Base-by-base conservation (phyloP, 2,329 filamentous ascomycete species). In the Fusarium oligoseptatum region DNA sequence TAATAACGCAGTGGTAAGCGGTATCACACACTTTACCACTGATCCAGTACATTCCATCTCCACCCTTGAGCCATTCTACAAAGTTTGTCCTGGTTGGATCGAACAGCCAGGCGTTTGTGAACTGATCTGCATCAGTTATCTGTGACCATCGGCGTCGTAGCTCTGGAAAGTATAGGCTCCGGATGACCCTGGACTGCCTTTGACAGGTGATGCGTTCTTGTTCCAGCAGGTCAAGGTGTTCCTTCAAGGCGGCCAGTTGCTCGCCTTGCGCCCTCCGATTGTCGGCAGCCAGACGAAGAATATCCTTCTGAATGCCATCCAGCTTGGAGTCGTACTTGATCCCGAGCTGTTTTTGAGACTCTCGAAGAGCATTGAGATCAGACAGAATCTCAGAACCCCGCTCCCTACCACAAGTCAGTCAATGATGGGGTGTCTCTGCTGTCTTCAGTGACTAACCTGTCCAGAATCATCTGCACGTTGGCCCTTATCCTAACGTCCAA, bases 21-120 rank as follows among this genome's bases (percentile, higher is more conserved):
- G 12, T 12, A 17, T 27, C 17, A 55, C 50, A 7, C 17, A 56
- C 52, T n/a, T 34, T 34, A 12, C 52, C 52, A 8, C 52, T 56
- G n/a, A 56, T 56, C 27, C 52, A 56, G 52, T 36, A 56, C 12
- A 56, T 56, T 6, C 32, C 52, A 56, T 36, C 24, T n/a, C 24
- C 17, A 11, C 15, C 10, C 15, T 52, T 29, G 17, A 52, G 24
- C 48, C 24, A 29, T n/a, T 52, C 48, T 3, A 52, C 9, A 52
- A 52, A 52, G 17, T 52, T 52, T 29, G 48, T 52, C 17, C 52
- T 56, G 6, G 52, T 56, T 56, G 17, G 27, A 15, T 56, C 29
- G 52, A 56, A 56, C 76, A 75, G 6, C 56, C 56, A 60, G 34
- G 20, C 56, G 34, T 60, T 60, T n/a, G 34, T 60, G n/a, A 36